These are phyloP conservation scores for Verbascum thapsus DNA, from an alignment of 257 asterid species.

Conservation along the genomic window DNA sequence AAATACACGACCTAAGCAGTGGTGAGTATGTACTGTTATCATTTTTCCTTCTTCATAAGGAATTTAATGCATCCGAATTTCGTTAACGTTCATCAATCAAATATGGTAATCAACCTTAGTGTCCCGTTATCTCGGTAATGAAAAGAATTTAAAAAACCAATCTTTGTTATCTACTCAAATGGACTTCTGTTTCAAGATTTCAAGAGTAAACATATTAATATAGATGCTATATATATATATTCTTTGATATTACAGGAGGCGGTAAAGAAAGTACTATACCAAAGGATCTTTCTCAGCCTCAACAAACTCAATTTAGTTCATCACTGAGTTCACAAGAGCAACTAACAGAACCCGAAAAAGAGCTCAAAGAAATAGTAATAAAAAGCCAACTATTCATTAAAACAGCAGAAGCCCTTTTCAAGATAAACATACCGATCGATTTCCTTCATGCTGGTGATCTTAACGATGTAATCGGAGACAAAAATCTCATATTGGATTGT, in stretches of 20 bases:
- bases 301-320: no score
- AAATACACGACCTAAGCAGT: neutral
- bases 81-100: no score
- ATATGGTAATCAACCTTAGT: no score
- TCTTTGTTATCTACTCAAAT: no score
- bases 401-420: slow-evolving; percentile 56
- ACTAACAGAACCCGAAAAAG: slow-evolving; percentile 49
- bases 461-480: slow-evolving; percentile 31
- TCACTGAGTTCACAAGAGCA: slow-evolving; percentile 2
- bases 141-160: no score
- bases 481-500: slow-evolving; percentile 44
- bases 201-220: no score
- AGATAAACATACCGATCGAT: slow-evolving; percentile 49
- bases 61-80: no score
- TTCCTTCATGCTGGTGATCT: slow-evolving; percentile 43
- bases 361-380: slow-evolving; percentile 45
- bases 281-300: neutral
- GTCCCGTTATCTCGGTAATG: no score
- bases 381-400: slow-evolving; percentile 47
- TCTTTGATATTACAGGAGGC: slow-evolving; percentile 25
- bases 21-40: slow-evolving; percentile 7
- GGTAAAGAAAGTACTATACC: slow-evolving; percentile 17
- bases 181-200: no score
- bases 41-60: neutral
- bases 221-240: no score